Conservation (phyloP, 2,329 filamentous ascomycete genomes). For the Phyllosticta citriasiana region DNA sequence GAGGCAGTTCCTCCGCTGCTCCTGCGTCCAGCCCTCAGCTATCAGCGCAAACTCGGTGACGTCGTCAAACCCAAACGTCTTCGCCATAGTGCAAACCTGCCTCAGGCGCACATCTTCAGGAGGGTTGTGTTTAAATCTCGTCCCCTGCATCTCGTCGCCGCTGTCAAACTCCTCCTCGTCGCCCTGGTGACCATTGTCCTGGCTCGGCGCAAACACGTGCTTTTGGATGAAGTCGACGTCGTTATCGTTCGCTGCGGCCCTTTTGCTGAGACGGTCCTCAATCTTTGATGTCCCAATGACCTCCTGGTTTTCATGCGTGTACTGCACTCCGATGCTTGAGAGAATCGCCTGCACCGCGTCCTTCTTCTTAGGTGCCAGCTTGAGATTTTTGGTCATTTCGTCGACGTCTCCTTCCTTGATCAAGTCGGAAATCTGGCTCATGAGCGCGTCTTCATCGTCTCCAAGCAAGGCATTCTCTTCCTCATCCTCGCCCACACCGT, state of each 20-base stretch:
- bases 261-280: conserved; percentile 73
- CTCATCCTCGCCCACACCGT: conserved; percentile 51
- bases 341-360: conserved; percentile 87
- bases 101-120: conserved; percentile 62
- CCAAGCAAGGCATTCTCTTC: conserved; percentile 22
- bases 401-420: conserved; percentile 36
- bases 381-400: conserved; percentile 20
- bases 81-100: conserved; percentile 88
- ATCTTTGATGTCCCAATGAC: conserved; percentile 86
- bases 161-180: conserved; percentile 14
- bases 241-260: conserved; percentile 54
- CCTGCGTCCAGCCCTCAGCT: conserved; percentile 84
- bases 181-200: conserved; percentile 17
- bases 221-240: conserved; percentile 42
- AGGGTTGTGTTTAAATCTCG: conserved; percentile 58
- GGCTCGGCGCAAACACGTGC: conserved; percentile 46
- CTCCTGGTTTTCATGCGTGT: conserved; percentile 93
- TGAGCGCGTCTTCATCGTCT: conserved; percentile 54
- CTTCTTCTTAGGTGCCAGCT: conserved; percentile 30
- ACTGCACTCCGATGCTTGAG: conserved; percentile 77
- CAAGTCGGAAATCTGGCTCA: conserved; percentile 61
- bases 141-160: conserved; percentile 17
- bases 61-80: conserved; percentile 63
- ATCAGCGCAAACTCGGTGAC: conserved; percentile 79
- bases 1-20: conserved; percentile 65